Percentiles rank a stretch among this genome's conserved stretches.
Conservation (phyloP, 352 stramenopile species). For the Pythium phragmiticola region DNA sequence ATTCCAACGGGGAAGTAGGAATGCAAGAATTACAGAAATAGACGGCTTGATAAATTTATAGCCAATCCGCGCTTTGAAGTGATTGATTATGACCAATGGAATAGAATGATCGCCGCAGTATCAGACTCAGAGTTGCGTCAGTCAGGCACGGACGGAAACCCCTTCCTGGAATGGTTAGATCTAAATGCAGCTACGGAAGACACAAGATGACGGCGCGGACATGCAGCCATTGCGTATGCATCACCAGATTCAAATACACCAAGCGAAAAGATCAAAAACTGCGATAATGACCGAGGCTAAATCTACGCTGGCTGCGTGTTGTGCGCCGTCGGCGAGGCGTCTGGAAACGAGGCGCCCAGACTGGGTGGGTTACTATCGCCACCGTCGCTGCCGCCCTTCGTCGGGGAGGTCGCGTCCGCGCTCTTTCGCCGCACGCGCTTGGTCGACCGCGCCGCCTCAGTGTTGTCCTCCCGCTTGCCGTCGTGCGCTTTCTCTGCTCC, state of each 20-base stretch:
- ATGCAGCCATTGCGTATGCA: no score
- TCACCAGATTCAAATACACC: background rate
- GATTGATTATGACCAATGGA: background rate
- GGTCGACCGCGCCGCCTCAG: background rate
- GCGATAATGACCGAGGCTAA: background rate
- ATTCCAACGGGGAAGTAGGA: background rate
- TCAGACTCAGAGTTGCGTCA: conserved; percentile 13
- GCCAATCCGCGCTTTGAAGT: background rate
- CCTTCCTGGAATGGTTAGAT: background rate
- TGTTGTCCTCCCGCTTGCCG: background rate
- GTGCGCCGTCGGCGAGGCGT: background rate
- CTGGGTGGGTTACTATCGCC: background rate
- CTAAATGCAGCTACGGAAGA: background rate
- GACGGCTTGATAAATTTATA: background rate
- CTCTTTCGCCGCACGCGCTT: conserved; percentile 2
- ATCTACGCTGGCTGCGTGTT: background rate
- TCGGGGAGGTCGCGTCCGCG: background rate
- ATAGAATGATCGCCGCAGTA: background rate
- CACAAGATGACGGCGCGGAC: background rate
- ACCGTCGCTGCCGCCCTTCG: background rate
- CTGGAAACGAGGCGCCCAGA: background rate
- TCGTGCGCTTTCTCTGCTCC: background rate
- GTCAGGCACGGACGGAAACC: background rate
- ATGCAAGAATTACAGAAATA: background rate
- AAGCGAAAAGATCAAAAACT: background rate